These are phyloP conservation scores for Barbarea vulgaris DNA, from an alignment of 345 rosid genomes.

Conservation along the genomic window DNA sequence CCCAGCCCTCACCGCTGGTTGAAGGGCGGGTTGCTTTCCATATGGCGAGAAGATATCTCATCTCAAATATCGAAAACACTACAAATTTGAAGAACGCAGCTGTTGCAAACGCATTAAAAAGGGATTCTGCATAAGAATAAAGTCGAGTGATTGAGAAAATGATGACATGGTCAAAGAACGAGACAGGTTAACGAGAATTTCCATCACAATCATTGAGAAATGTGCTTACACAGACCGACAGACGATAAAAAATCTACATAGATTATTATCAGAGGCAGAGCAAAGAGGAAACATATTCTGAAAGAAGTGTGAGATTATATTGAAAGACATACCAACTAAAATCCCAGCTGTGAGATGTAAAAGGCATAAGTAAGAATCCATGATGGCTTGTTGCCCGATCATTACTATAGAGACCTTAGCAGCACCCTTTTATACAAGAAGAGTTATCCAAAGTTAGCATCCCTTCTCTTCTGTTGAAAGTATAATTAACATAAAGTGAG, in stretches of 20 bases:
- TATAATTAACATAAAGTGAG: slow-evolving; percentile 2
- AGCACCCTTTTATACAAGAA: slow-evolving; percentile 66
- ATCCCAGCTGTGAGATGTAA: slow-evolving; percentile 96
- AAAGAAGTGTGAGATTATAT: neutral
- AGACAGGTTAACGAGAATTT: neutral
- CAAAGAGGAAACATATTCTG: neutral
- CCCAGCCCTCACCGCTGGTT: slow-evolving; percentile 97
- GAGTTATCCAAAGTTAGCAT: slow-evolving; percentile 16
- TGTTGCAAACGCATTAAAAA: slow-evolving; percentile 97
- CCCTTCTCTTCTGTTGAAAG: neutral
- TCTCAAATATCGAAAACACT: slow-evolving; percentile 97
- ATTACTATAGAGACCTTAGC: slow-evolving; percentile 94
- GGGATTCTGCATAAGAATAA: slow-evolving; percentile 66
- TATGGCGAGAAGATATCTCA: slow-evolving; percentile 95
- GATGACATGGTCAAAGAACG: neutral
- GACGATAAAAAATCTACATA: neutral
- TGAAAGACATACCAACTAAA: slow-evolving; percentile 70
- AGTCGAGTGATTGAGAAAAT: slow-evolving; percentile 21
- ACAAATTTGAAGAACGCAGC: slow-evolving; percentile 99
- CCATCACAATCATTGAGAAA: slow-evolving; percentile 9
- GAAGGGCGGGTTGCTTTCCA: slow-evolving; percentile 97
- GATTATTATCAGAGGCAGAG: neutral
- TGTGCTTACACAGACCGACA: neutral
- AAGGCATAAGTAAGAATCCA: slow-evolving; percentile 99
- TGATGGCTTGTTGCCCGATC: slow-evolving; percentile 97